phyloP scores from a whole-genome alignment of 345 rosid species.

The Corchorus olitorius region DNA sequence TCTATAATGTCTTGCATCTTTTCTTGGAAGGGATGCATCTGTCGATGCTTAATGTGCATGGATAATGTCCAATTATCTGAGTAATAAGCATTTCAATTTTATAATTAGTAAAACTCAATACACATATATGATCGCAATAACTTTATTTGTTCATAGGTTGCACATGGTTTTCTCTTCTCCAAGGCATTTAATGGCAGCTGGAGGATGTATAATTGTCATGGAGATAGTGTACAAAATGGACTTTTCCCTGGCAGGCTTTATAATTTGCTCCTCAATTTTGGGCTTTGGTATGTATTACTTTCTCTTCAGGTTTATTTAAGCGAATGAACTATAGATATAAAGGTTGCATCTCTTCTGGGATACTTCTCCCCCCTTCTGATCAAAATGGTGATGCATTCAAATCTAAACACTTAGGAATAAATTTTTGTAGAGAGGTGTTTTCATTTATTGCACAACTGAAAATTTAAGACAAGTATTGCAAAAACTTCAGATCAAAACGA shows the following conservation, averaged over 20 bases:
- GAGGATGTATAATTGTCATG: constrained; percentile 79
- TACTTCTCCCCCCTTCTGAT: not conserved
- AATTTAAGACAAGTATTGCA: not conserved
- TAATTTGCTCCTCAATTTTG: constrained; percentile 71
- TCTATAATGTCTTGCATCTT: not conserved
- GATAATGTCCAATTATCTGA: constrained; percentile 7
- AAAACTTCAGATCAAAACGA: not conserved
- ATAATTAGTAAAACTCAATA: not conserved
- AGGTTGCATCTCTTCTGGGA: not conserved
- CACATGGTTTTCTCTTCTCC: constrained; percentile 99
- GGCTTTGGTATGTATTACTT: constrained; percentile 64
- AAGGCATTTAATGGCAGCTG: constrained; percentile 87
- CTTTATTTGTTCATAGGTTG: constrained; percentile 52
- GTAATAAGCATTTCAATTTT: not conserved
- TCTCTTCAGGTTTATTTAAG: not conserved
- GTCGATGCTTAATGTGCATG: not conserved
- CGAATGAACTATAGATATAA: constrained; percentile 3
- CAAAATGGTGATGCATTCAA: not conserved
- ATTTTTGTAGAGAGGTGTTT: not conserved
- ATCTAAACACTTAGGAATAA: not conserved
- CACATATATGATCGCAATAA: not conserved
- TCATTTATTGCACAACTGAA: not conserved
- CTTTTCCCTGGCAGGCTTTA: constrained; percentile 81
- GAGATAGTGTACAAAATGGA: constrained; percentile 82
- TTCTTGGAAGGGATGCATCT: not conserved